Evolutionary conservation across 495 filamentous ascomycete species (phyloP), one percentile per base, ranked within the genome.

Genomic region (Penicillium verhagenii): DNA sequence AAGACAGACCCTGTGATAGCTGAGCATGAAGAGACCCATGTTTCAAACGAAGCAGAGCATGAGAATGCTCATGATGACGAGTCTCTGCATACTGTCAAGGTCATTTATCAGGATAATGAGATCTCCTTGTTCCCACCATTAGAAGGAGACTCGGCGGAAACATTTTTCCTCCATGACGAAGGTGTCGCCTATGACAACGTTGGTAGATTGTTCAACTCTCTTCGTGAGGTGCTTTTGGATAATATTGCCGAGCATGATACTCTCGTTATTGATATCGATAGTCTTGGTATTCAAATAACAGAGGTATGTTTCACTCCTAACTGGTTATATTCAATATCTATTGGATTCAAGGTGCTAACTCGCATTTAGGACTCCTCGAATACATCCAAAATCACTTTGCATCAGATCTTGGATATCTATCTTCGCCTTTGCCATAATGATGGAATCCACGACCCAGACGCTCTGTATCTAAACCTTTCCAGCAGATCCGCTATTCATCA

Each of bases 91-190:
- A 76, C 72, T 51, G 77, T 77, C 35, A 83, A 82, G 35, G 81
- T 94, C 38, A 61, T 79, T 10, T 94, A 92, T 66, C 79, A 83
- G 54, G 79, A 82, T 7, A 81, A 71, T 45, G 82, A 84, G 59
- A 91, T 92, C 47, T 82, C 82, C 11, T 73, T 96, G 7, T 90
- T 94, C 56, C 85, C 87, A 29, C 83, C 82, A 21, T 70, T 77
- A 19, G 76, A 82, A 53, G 78, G 82, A 33, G 84, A 89, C 56
- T 82, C 83, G 49, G 77, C 85, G 0, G 84, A 89, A 44, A 81
- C 82, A 9, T 95, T 83, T 60, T 89, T 96, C 48, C 79, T 96
- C 11, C 76, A 84, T 52, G 86, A 92, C 59, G 78, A 83, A 56
- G 73, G 76, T 20, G 72, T 87, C 1, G 76, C 85, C 14, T 78